Percentiles rank a stretch among this genome's conserved stretches.
Conservation (phyloP, 768 basidiomycete genomes). For the Lyophyllum semitale region DNA sequence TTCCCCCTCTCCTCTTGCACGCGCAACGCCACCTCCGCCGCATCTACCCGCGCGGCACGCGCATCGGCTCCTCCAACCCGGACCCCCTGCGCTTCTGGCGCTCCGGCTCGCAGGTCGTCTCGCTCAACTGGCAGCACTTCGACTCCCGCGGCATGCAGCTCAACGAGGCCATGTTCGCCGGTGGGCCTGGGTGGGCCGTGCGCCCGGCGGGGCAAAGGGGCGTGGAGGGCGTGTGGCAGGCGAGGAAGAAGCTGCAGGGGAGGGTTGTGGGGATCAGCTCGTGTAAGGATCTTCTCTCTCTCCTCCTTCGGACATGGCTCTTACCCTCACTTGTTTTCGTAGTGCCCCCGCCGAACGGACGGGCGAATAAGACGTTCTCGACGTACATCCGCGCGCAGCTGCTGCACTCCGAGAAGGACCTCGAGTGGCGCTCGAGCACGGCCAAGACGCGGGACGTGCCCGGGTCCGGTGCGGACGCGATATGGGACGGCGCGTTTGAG, state of each 20-base stretch:
- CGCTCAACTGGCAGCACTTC: constrained; percentile 66
- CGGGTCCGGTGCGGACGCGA: constrained; percentile 36
- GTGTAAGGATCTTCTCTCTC: constrained; percentile 32
- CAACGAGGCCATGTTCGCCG: constrained; percentile 65
- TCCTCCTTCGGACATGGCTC: not conserved
- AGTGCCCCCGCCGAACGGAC: constrained; percentile 50
- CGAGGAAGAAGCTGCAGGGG: constrained; percentile 21
- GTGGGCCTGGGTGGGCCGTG: constrained; percentile 54
- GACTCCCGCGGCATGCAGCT: constrained; percentile 59
- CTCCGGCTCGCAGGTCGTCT: constrained; percentile 56
- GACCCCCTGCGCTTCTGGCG: constrained; percentile 56
- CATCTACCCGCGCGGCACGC: constrained; percentile 59
- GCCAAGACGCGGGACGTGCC: constrained; percentile 35
- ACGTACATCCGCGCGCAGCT: constrained; percentile 49
- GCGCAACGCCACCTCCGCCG: constrained; percentile 48
- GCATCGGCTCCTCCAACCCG: constrained; percentile 57
- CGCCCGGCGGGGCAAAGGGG: constrained; percentile 40
- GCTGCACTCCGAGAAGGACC: constrained; percentile 37
- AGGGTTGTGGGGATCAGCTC: constrained; percentile 47
- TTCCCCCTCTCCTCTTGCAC: constrained; percentile 41
- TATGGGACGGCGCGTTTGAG: constrained; percentile 46
- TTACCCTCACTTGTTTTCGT: not conserved
- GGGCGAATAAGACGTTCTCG: constrained; percentile 37
- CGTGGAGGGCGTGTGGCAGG: constrained; percentile 4
- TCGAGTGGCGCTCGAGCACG: constrained; percentile 45